A percentile compares a stretch with the other conserved stretches of the same genome.
Conservation (phyloP, 176 grass and related monocot genomes). For the Rhynchospora pubera region DNA sequence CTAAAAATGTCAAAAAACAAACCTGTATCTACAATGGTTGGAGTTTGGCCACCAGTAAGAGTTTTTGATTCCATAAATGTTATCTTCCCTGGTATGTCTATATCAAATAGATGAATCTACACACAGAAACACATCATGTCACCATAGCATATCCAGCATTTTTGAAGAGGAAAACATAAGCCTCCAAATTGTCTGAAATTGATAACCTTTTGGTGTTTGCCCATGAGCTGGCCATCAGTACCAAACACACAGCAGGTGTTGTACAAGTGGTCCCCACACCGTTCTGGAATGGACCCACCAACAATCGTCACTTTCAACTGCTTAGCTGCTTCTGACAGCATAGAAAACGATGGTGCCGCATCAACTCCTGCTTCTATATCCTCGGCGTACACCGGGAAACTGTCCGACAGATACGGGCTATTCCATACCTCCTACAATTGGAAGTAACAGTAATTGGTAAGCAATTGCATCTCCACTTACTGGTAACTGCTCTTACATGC, state of each 20-base stretch:
- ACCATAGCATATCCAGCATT: not conserved
- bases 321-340: slow-evolving; percentile 70
- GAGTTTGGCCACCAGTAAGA: slow-evolving; percentile 71
- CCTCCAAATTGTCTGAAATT: not conserved
- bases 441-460: not conserved
- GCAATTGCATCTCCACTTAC: not conserved
- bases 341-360: slow-evolving; percentile 77
- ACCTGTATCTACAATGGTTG: slow-evolving; percentile 97
- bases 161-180: not conserved
- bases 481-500: not conserved
- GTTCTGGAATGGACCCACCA: slow-evolving; percentile 92
- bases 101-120: slow-evolving; percentile 97
- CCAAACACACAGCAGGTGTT: slow-evolving; percentile 90
- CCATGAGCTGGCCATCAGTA: slow-evolving; percentile 80
- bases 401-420: slow-evolving; percentile 84
- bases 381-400: slow-evolving; percentile 83
- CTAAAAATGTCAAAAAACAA: slow-evolving; percentile 2
- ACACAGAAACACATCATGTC: not conserved
- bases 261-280: slow-evolving; percentile 62
- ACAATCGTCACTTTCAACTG: slow-evolving; percentile 72
- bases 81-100: slow-evolving; percentile 98
- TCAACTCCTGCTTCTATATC: slow-evolving; percentile 76
- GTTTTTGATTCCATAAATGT: slow-evolving; percentile 97
- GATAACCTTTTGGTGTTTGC: slow-evolving; percentile 88
- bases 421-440: slow-evolving; percentile 92